Conservation (phyloP, 75 land plant genomes). For the Sequoiadendron giganteum region DNA sequence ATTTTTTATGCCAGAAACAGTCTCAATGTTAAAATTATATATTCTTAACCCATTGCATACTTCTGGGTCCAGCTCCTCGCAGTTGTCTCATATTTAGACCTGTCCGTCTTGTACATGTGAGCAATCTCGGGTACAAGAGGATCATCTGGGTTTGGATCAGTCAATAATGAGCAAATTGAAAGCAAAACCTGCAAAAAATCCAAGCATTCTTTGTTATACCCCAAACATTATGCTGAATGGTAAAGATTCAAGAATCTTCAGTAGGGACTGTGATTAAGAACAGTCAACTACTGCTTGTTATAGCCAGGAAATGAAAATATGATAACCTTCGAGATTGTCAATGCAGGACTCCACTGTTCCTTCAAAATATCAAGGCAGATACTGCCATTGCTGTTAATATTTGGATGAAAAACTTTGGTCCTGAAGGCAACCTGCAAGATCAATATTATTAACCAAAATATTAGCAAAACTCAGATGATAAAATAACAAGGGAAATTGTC, state of each 20-base stretch:
- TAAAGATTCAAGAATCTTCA: not conserved
- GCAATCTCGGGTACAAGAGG: constrained; percentile 43
- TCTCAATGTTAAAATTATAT: not conserved
- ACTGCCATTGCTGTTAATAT: constrained; percentile 49
- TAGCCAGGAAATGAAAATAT: not conserved
- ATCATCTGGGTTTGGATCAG: constrained; percentile 45
- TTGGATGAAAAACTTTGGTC: constrained; percentile 37
- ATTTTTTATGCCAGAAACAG: not conserved
- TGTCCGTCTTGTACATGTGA: constrained; percentile 37
- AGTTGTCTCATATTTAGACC: constrained; percentile 26
- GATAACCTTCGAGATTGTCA: constrained; percentile 43
- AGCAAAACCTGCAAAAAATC: constrained; percentile 22
- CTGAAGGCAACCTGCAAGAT: not conserved
- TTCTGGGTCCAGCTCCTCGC: constrained; percentile 43
- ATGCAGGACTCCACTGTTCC: constrained; percentile 60
- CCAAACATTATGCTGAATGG: not conserved
- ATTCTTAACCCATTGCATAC: constrained; percentile 39
- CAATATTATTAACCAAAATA: not conserved
- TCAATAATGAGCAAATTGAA: constrained; percentile 33
- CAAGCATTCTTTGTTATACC: not conserved
- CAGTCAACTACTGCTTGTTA: not conserved
- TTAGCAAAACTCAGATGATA: not conserved
- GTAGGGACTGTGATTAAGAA: not conserved
- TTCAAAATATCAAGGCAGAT: constrained; percentile 53
- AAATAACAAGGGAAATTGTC: not conserved